These are phyloP conservation scores for Mucor indicus DNA, from an alignment of 371 early-diverging fungal genomes.

Conservation along the genomic window DNA sequence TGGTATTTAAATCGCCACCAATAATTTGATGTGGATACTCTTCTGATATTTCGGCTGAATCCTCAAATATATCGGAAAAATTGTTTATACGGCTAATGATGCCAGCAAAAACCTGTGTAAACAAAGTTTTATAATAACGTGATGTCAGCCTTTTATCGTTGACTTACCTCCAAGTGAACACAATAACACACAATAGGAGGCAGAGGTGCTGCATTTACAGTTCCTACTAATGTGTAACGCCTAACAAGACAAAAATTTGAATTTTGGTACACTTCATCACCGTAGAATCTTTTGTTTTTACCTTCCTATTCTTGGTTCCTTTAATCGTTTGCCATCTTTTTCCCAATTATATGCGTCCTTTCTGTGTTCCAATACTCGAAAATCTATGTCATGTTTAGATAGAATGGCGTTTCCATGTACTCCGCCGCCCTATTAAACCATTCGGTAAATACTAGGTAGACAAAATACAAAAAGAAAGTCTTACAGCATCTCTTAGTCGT, in stretches of 20 bases:
- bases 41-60: conserved; percentile 39
- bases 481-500: conserved; percentile 40
- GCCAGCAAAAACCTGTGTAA: conserved; percentile 61
- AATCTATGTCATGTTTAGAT: conserved; percentile 62
- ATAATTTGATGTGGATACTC: conserved; percentile 65
- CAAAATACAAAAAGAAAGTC: not conserved
- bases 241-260: no score
- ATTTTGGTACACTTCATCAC: no score
- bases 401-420: conserved; percentile 84
- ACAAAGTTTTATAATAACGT: not conserved
- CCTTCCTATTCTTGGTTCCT: conserved; percentile 67
- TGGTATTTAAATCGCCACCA: conserved; percentile 80
- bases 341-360: conserved; percentile 77
- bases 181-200: conserved; percentile 58
- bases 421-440: conserved; percentile 64
- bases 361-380: conserved; percentile 61
- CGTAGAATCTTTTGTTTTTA: no score
- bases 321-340: conserved; percentile 52
- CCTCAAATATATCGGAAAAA: conserved; percentile 67
- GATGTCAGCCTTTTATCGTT: not conserved
- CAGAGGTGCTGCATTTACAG: conserved; percentile 41
- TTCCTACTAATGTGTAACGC: conserved; percentile 56
- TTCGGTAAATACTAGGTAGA: not conserved
- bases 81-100: conserved; percentile 64
- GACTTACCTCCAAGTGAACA: conserved; percentile 70